A percentile compares a stretch with the other conserved stretches of the same genome.
Evolutionary conservation across 148 eudicot genomes (phyloP).

Genomic region (Cornus controversa): DNA sequence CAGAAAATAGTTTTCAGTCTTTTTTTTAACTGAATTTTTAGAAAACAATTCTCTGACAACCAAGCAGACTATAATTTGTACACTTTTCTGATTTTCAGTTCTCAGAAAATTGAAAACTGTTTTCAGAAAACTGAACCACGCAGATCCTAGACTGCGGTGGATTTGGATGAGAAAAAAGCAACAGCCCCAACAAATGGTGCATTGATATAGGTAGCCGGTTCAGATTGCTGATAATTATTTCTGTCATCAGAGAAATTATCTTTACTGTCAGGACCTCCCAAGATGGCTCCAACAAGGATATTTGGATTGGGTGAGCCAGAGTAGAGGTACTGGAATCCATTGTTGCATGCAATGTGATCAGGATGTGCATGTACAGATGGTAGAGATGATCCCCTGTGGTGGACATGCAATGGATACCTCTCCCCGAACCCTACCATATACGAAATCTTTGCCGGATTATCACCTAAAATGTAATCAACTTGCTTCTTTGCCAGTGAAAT

Average conservation of each 20-base stretch:
- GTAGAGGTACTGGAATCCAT: conserved; percentile 65
- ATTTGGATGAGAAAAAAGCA: conserved; percentile 65
- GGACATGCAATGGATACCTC: conserved; percentile 60
- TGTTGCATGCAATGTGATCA: conserved; percentile 49
- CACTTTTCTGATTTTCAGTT: no score
- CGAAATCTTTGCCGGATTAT: conserved; percentile 69
- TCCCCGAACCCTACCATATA: conserved; percentile 89
- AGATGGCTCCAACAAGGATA: conserved; percentile 64
- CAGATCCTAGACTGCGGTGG: no score
- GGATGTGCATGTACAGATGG: conserved; percentile 61
- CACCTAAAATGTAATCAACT: conserved; percentile 75
- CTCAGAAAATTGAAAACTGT: no score
- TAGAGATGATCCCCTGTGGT: conserved; percentile 78
- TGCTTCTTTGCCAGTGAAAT: conserved; percentile 58
- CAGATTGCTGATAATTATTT: conserved; percentile 67
- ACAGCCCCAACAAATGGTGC: conserved; percentile 82
- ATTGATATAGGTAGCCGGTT: conserved; percentile 85
- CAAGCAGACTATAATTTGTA: no score
- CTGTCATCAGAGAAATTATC: conserved; percentile 69
- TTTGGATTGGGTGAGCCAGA: conserved; percentile 72
- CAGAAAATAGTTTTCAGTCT: no score
- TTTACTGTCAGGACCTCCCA: conserved; percentile 72
- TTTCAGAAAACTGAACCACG: no score
- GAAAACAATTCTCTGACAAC: no score
- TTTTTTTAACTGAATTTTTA: no score